Evolutionary conservation across 305 asterid genomes (phyloP).

Genomic region (Fraxinus sp.): DNA sequence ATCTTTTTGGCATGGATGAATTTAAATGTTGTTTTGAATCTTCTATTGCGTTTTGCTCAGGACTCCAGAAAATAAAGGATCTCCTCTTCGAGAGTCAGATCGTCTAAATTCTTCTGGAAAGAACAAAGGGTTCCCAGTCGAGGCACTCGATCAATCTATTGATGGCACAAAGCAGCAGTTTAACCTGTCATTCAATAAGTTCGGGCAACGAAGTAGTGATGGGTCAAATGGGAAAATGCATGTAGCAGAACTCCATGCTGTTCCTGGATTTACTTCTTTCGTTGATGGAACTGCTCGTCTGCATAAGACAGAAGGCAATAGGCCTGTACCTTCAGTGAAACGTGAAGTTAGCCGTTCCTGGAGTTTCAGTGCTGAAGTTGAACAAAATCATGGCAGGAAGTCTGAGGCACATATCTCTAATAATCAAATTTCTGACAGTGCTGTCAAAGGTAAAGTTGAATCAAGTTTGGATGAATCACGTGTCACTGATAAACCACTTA

Average conservation of each 20-base stretch:
- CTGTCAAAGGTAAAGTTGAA: constrained; percentile 34
- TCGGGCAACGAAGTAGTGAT: constrained; percentile 42
- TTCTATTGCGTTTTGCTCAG: constrained; percentile 27
- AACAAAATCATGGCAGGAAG: constrained; percentile 29
- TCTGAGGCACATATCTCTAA: constrained; percentile 25
- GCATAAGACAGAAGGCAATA: constrained; percentile 37
- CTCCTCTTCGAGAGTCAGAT: constrained; percentile 38
- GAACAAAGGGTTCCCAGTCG: constrained; percentile 33
- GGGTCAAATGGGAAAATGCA: constrained; percentile 64
- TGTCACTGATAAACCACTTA: constrained; percentile 35
- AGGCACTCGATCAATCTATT: constrained; percentile 42
- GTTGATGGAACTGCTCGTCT: constrained; percentile 52
- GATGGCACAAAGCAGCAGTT: constrained; percentile 59
- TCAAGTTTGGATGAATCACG: constrained; percentile 34
- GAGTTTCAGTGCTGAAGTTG: constrained; percentile 60
- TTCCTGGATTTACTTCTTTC: constrained; percentile 71
- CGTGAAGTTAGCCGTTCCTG: constrained; percentile 57
- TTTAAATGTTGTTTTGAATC: constrained; percentile 7
- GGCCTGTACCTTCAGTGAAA: constrained; percentile 35
- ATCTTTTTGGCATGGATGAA: neutral
- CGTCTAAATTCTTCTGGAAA: constrained; percentile 34
- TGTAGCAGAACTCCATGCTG: constrained; percentile 69
- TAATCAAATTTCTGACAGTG: constrained; percentile 26
- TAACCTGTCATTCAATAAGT: constrained; percentile 68
- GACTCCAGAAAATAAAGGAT: constrained; percentile 28